These are phyloP conservation scores for Bipolaris bicolor DNA, from an alignment of 2,329 filamentous ascomycete genomes.

Conservation along the genomic window DNA sequence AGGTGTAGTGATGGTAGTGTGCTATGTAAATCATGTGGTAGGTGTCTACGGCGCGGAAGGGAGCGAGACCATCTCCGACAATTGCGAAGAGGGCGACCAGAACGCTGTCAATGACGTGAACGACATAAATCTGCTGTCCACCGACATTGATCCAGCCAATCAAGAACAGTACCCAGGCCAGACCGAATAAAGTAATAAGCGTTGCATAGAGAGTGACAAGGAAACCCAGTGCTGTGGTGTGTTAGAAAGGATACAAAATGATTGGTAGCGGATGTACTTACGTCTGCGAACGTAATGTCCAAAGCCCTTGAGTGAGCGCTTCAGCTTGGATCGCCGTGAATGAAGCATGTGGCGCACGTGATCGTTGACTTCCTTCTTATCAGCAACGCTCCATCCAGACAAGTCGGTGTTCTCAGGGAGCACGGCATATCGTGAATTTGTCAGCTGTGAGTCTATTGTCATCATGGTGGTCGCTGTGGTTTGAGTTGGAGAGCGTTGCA, in stretches of 20 bases:
- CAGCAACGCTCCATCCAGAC: conserved; percentile 75
- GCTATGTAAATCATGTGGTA: conserved; percentile 88
- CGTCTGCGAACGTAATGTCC: conserved; percentile 76
- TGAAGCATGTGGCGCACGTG: conserved; percentile 88
- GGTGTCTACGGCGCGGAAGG: conserved; percentile 80
- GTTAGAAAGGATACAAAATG: conserved; percentile 14
- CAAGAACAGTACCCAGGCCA: conserved; percentile 89
- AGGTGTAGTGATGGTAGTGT: conserved; percentile 71
- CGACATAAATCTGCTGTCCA: conserved; percentile 67
- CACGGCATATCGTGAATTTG: conserved; percentile 76
- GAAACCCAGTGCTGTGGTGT: conserved; percentile 70
- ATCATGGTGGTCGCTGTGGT: conserved; percentile 49
- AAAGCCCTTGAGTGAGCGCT: conserved; percentile 79
- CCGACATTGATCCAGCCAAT: conserved; percentile 90
- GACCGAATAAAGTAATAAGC: conserved; percentile 81
- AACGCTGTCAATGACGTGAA: conserved; percentile 62
- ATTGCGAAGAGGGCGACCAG: conserved; percentile 68
- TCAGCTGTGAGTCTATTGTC: conserved; percentile 72
- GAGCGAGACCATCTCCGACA: conserved; percentile 66
- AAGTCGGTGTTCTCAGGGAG: conserved; percentile 75
- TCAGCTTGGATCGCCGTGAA: conserved; percentile 78
- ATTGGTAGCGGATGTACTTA: conserved; percentile 49
- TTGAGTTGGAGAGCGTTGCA: conserved; percentile 34
- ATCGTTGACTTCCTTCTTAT: conserved; percentile 80
- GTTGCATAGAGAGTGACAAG: conserved; percentile 83